Percentiles rank a stretch among this genome's conserved stretches.
These are phyloP conservation scores for Melaleuca quinquenervia DNA, from an alignment of 345 rosid species.

Conservation along the genomic window DNA sequence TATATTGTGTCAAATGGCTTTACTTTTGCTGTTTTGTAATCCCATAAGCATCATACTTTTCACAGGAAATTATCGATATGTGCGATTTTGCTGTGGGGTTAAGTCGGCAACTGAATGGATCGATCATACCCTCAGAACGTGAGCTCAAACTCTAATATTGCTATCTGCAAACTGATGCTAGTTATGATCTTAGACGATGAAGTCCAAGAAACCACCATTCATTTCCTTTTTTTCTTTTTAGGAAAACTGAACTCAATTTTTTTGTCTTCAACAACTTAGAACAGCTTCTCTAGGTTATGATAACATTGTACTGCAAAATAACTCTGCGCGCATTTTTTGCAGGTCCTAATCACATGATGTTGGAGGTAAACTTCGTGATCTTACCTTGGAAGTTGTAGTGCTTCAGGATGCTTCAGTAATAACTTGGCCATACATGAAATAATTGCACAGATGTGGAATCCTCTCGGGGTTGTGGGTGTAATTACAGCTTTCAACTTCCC, in stretches of 20 bases:
- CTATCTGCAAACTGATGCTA: background rate
- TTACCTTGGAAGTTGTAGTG: background rate
- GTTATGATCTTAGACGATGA: background rate
- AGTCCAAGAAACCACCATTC: background rate
- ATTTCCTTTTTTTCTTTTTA: background rate
- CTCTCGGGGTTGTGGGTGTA: constrained; percentile 93
- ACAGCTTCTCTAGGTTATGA: background rate
- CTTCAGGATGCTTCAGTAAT: background rate
- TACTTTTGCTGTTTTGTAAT: background rate
- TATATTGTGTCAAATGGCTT: background rate
- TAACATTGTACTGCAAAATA: background rate
- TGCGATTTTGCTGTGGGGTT: constrained; percentile 94
- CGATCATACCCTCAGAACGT: constrained; percentile 95
- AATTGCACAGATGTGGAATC: constrained; percentile 82
- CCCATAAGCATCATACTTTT: background rate
- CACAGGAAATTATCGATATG: constrained; percentile 97
- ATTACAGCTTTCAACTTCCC: constrained; percentile 97
- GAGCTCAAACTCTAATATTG: constrained; percentile 17
- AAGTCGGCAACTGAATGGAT: constrained; percentile 95
- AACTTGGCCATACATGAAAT: background rate
- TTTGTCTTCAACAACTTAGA: background rate
- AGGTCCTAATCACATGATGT: constrained; percentile 96
- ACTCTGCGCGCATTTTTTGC: constrained; percentile 16
- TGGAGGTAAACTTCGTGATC: constrained; percentile 52
- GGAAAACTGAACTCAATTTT: background rate